A percentile compares a stretch with the other conserved stretches of the same genome.
phyloP scores from a whole-genome alignment of 2,329 filamentous ascomycete genomes.

The Dryadomyces quercivorus region DNA sequence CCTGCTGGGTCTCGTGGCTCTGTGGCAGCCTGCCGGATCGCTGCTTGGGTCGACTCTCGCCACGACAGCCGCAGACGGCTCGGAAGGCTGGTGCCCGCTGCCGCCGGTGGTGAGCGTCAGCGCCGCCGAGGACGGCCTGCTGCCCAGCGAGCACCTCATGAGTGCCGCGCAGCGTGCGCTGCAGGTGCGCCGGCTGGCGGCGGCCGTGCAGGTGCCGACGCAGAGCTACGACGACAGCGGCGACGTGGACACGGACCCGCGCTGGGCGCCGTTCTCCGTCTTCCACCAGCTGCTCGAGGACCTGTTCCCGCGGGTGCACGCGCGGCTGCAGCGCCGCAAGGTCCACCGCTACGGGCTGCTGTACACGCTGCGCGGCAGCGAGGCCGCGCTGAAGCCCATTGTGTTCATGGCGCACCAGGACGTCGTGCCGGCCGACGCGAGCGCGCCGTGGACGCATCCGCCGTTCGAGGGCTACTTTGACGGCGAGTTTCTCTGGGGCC shows the following conservation, averaged over 20 bases:
- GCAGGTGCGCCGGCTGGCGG: conserved; percentile 15
- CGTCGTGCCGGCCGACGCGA: conserved; percentile 43
- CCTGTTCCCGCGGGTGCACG: conserved; percentile 34
- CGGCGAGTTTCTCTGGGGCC: conserved; percentile 46
- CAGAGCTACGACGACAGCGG: conserved; percentile 30
- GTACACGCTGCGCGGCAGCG: conserved; percentile 42
- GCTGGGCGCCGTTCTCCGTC: conserved; percentile 45
- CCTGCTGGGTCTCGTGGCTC: background rate
- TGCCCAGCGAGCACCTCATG: conserved; percentile 3
- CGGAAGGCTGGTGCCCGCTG: conserved; percentile 9
- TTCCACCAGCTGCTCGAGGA: conserved; percentile 36
- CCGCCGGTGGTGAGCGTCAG: background rate
- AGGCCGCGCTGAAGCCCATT: conserved; percentile 37
- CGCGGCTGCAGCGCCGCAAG: conserved; percentile 31
- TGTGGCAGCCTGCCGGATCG: background rate
- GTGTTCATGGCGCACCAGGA: conserved; percentile 53
- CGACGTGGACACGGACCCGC: conserved; percentile 37
- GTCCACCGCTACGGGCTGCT: conserved; percentile 47
- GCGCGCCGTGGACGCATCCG: conserved; percentile 45
- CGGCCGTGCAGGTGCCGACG: conserved; percentile 19
- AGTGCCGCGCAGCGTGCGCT: background rate
- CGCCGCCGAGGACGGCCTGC: background rate
- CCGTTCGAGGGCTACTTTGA: conserved; percentile 46
- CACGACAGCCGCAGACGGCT: background rate
- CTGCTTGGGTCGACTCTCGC: background rate